Base-by-base conservation (phyloP, 345 rosid genomes). In the Geranium brycei region DNA sequence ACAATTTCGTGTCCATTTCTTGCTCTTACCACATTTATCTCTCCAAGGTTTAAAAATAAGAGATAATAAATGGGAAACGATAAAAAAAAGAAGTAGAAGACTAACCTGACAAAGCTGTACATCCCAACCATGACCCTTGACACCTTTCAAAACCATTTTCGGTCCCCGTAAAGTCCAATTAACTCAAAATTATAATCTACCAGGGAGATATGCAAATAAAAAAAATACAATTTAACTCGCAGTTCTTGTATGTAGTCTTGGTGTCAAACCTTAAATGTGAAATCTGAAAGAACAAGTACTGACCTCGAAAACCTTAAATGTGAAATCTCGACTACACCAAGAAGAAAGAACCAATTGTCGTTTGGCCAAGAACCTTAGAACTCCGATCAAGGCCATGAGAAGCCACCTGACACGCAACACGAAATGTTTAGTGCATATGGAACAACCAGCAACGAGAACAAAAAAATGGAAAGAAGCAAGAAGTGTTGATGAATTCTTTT, bases 311-410 rank as follows among this genome's bases (percentile, higher is more conserved):
- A 72, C 75, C 80, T 64, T 66, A 40, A 51, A 60, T 51, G 67
- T 38, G 65, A 63, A 51, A 65, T 58, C 69, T 69, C 64, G 68
- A 66, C 82, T 78, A 85, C 64, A 66, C 60, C 47, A 72, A 19
- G 73, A 85, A 73, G 60, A 77, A 74, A 68, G 77, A 59, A 71
- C 90, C 97, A 7, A 83, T 65, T 18, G 82, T 82, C 60, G 95
- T 88, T 75, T 82, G 97, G 55, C 84, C 80, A 17, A 85, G 97
- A 72, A 85, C 90, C 80, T 82, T 85, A 0, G 92, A 83, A 72
- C 82, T 88, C 64, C 76, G 80, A 68, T 90, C 97, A 15, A 90
- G 87, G 71, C 95, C 96, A 79, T 93, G 96, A 72, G 96, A 85
- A 72, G 91, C 99, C 82, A 93, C 96, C 99, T 89, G 72, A 53